phyloP scores from a whole-genome alignment of 1,139 yeast genomes.

The Suhomyces terraborum region DNA sequence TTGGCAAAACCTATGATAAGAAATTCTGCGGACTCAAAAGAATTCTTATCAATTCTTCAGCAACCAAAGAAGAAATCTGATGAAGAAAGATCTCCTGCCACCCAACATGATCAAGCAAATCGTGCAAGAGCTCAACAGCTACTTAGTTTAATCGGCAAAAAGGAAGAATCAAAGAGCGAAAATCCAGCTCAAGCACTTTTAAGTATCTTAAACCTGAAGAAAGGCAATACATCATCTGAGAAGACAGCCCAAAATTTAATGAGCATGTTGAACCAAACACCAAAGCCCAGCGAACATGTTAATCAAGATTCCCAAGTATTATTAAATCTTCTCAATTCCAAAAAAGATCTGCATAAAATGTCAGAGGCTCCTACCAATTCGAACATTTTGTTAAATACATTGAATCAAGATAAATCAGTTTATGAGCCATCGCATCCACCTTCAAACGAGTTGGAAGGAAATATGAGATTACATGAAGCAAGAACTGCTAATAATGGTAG shows the following conservation, averaged over 20 bases:
- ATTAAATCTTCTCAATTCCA: conserved; percentile 9
- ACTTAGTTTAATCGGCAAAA: conserved; percentile 37
- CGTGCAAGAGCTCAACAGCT: conserved; percentile 43
- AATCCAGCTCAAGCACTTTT: conserved; percentile 11
- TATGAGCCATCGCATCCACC: conserved; percentile 19
- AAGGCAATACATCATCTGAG: conserved; percentile 8
- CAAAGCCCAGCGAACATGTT: background rate
- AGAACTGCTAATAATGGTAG: conserved; percentile 9
- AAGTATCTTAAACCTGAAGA: conserved; percentile 16
- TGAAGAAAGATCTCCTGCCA: conserved; percentile 2
- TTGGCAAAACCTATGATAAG: conserved; percentile 43
- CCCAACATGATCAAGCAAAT: conserved; percentile 25
- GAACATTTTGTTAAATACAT: conserved; percentile 7
- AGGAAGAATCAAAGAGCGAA: conserved; percentile 14
- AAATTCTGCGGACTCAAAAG: conserved; percentile 49
- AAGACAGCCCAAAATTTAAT: conserved; percentile 15
- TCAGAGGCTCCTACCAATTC: conserved; percentile 4
- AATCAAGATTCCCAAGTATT: conserved; percentile 10
- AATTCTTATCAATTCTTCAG: conserved; percentile 53
- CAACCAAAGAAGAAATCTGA: conserved; percentile 21
- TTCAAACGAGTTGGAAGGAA: conserved; percentile 34
- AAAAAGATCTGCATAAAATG: conserved; percentile 1
- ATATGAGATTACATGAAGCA: conserved; percentile 20
- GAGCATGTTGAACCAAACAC: conserved; percentile 14
- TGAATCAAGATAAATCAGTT: conserved; percentile 5